A percentile compares a stretch with the other conserved stretches of the same genome.
These are phyloP conservation scores for Syzygium oleosum DNA, from an alignment of 345 rosid species.

Conservation along the genomic window DNA sequence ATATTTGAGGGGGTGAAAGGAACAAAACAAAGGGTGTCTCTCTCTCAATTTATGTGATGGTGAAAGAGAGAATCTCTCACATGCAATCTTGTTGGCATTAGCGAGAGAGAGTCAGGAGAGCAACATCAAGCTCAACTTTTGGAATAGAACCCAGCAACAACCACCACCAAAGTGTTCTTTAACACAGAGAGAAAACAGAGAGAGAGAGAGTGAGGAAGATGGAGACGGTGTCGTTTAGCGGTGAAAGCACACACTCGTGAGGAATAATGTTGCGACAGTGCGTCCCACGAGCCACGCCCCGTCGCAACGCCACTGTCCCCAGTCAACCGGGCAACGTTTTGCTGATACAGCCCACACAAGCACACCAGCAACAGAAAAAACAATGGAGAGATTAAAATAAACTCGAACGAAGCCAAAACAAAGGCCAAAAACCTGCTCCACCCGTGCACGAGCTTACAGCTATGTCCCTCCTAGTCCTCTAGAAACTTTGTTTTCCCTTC, in stretches of 20 bases:
- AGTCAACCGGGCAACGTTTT: conserved; percentile 52
- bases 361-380: neutral
- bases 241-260: neutral
- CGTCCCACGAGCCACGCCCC: conserved; percentile 29
- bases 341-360: conserved; percentile 14
- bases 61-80: neutral
- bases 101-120: neutral
- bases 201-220: neutral
- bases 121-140: neutral
- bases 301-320: conserved; percentile 37
- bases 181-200: neutral
- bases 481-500: neutral
- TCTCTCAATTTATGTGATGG: neutral
- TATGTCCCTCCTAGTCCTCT: neutral
- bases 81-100: neutral
- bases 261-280: conserved; percentile 22
- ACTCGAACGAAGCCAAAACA: neutral
- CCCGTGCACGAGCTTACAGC: neutral
- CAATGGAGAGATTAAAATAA: neutral
- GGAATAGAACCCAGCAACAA: neutral
- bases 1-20: neutral
- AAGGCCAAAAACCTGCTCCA: neutral
- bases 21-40: neutral
- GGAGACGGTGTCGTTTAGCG: neutral
- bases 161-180: neutral